phyloP scores from a whole-genome alignment of 305 asterid species.

The Petunia hybrid region DNA sequence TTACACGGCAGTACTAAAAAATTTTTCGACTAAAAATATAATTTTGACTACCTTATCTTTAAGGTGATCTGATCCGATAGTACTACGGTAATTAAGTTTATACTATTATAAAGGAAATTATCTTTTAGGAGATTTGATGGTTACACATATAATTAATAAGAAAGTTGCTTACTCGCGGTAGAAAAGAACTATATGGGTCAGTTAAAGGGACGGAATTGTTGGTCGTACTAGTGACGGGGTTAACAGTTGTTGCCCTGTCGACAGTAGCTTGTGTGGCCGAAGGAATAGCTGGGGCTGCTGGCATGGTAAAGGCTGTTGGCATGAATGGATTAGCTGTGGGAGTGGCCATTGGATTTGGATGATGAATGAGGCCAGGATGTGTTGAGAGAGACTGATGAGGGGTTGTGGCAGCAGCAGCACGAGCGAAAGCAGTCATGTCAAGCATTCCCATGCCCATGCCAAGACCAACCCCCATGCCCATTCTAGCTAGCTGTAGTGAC shows the following conservation, averaged over 20 bases:
- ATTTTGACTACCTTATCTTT: background rate
- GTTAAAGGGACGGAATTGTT: constrained; percentile 39
- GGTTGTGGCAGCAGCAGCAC: constrained; percentile 28
- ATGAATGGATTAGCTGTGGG: constrained; percentile 43
- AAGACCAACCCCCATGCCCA: constrained; percentile 56
- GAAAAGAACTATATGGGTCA: constrained; percentile 51
- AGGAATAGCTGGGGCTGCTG: constrained; percentile 35
- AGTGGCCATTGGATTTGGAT: constrained; percentile 34
- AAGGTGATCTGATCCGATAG: background rate
- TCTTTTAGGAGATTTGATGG: too few relatives aligned
- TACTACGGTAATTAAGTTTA: too few relatives aligned
- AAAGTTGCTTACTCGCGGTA: constrained; percentile 60
- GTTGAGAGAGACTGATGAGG: constrained; percentile 17
- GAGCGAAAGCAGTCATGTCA: constrained; percentile 46
- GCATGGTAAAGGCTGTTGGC: constrained; percentile 45
- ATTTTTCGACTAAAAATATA: too few relatives aligned
- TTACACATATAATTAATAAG: background rate
- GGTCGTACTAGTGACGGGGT: constrained; percentile 12
- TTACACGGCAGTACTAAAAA: too few relatives aligned
- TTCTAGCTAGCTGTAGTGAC: constrained; percentile 56
- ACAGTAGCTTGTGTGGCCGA: constrained; percentile 35
- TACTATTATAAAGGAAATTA: too few relatives aligned
- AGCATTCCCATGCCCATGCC: constrained; percentile 55
- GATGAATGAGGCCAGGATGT: constrained; percentile 6
- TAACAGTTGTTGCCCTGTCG: background rate